Conservation (phyloP, 495 filamentous ascomycete species). For the Neurospora intermedia region DNA sequence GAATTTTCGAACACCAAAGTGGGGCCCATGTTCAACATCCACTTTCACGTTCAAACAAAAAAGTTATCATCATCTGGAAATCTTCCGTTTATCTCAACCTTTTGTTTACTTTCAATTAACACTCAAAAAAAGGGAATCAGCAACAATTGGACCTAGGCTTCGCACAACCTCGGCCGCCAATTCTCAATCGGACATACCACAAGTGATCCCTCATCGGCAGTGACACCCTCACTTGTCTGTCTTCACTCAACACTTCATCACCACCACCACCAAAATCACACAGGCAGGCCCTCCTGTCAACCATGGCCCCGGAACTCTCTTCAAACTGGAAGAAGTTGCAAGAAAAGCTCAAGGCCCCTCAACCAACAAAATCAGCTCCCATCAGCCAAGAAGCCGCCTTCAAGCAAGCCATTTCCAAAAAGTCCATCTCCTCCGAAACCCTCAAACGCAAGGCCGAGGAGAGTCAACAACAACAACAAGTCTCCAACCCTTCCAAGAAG, state of each 20-base stretch:
- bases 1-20: neutral
- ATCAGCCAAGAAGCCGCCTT: conserved; percentile 9
- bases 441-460: neutral
- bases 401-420: conserved; percentile 15
- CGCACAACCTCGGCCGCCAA: neutral
- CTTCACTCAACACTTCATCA: neutral
- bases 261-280: neutral
- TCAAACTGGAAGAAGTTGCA: conserved; percentile 72
- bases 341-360: conserved; percentile 46
- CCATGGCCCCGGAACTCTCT: conserved; percentile 36
- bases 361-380: conserved; percentile 21
- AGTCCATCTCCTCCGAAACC: conserved; percentile 23
- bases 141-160: neutral
- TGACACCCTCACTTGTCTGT: neutral
- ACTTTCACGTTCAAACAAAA: neutral
- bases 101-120: neutral
- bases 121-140: neutral
- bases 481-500: too few relatives aligned
- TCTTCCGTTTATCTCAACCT: neutral
- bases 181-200: neutral
- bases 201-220: neutral
- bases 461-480: neutral
- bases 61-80: neutral
- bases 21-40: neutral
- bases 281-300: neutral